A percentile compares a stretch with the other conserved stretches of the same genome.
phyloP scores from a whole-genome alignment of 2,329 filamentous ascomycete species.

The Alternaria ventricosa region DNA sequence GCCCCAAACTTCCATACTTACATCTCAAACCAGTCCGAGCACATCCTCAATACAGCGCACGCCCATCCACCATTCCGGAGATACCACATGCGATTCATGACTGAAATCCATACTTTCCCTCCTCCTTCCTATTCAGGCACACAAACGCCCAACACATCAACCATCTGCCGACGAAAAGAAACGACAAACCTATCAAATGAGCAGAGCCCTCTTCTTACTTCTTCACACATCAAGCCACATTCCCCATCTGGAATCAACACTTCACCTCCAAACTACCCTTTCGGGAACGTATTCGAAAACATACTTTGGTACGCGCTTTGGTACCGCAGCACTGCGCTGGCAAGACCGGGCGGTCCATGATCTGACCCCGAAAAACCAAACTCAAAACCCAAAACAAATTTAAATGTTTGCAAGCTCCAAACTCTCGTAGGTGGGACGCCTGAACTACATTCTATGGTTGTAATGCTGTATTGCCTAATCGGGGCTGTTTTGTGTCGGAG shows the following conservation, averaged over 20 bases:
- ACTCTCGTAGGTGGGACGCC: background rate
- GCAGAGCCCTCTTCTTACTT: background rate
- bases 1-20: background rate
- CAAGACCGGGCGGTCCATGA: background rate
- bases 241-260: background rate
- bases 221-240: background rate
- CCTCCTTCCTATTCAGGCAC: background rate
- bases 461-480: background rate
- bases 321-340: background rate
- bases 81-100: background rate
- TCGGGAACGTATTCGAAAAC: background rate
- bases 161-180: background rate
- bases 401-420: background rate
- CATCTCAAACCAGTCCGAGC: background rate
- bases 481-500: background rate
- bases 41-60: background rate
- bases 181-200: background rate
- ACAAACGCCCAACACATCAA: background rate
- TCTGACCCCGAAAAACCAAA: background rate
- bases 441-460: background rate
- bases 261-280: background rate
- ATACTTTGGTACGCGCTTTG: background rate
- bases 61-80: background rate
- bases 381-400: background rate
- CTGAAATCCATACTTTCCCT: background rate